Conservation (phyloP, 2,329 filamentous ascomycete genomes). For the Colletotrichum aenigma region DNA sequence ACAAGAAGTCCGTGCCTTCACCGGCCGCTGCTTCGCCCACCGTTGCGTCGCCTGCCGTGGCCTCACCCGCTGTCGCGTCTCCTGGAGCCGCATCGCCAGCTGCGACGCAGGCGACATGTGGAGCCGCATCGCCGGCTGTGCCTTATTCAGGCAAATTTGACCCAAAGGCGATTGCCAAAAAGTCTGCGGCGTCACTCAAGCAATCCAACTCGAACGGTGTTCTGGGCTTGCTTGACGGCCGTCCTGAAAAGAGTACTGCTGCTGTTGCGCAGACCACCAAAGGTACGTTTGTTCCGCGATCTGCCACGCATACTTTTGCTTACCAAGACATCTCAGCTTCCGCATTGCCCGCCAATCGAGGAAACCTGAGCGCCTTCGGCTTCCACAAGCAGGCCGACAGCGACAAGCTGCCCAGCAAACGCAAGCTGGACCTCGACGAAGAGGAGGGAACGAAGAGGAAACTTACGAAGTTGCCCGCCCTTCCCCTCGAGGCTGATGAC, state of each 20-base stretch:
- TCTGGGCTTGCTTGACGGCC: conserved; percentile 51
- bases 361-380: conserved; percentile 84
- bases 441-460: conserved; percentile 88
- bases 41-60: conserved; percentile 49
- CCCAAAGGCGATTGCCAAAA: conserved; percentile 85
- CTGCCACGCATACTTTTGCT: conserved; percentile 16
- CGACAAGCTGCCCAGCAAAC: conserved; percentile 72
- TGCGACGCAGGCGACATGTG: conserved; percentile 44
- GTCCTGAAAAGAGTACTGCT: conserved; percentile 36
- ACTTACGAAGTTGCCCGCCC: conserved; percentile 85
- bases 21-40: conserved; percentile 53
- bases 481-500: conserved; percentile 69
- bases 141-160: conserved; percentile 83
- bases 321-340: conserved; percentile 42
- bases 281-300: conserved; percentile 33
- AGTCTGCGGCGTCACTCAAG: conserved; percentile 65
- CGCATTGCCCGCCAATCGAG: conserved; percentile 68
- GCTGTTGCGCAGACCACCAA: conserved; percentile 35
- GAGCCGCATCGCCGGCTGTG: conserved; percentile 54
- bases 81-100: conserved; percentile 4
- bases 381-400: conserved; percentile 71
- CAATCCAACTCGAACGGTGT: conserved; percentile 54
- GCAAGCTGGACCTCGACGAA: conserved; percentile 84
- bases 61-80: conserved; percentile 43
- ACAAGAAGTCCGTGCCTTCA: conserved; percentile 63